Conservation (phyloP, 768 basidiomycete species). For the Coprinopsis cinerea region DNA sequence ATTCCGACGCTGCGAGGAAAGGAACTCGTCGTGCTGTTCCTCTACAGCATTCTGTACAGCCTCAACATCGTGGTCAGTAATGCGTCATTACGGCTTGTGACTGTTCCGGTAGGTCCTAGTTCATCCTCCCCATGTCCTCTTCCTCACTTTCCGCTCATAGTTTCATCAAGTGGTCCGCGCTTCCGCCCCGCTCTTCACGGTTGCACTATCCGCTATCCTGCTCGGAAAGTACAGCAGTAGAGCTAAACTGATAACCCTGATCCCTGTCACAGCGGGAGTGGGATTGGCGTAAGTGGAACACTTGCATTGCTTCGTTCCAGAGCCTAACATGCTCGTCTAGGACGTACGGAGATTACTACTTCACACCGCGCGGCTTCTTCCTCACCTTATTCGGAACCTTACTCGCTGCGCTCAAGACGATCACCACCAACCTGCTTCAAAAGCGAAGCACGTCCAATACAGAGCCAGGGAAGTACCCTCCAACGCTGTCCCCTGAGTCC, state of each 20-base stretch:
- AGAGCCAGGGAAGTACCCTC: not conserved
- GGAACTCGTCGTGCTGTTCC: constrained; percentile 62
- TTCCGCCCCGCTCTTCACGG: constrained; percentile 88
- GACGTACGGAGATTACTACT: constrained; percentile 95
- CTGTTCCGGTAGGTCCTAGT: constrained; percentile 63
- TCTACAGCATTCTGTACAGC: constrained; percentile 90
- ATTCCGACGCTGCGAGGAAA: constrained; percentile 31
- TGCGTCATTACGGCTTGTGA: constrained; percentile 82
- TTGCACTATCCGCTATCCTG: constrained; percentile 67
- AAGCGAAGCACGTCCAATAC: constrained; percentile 1
- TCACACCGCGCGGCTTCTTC: constrained; percentile 76
- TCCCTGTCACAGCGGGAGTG: constrained; percentile 87
- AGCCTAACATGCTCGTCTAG: constrained; percentile 18
- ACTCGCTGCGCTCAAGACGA: constrained; percentile 90
- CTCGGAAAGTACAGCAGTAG: constrained; percentile 55
- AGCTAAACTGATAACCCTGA: constrained; percentile 62
- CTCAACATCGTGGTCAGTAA: constrained; percentile 96
- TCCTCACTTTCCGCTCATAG: constrained; percentile 32
- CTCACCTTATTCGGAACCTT: constrained; percentile 88
- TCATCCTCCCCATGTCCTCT: constrained; percentile 14
- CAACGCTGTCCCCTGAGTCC: not conserved
- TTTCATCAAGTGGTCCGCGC: constrained; percentile 98
- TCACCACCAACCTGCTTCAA: constrained; percentile 77
- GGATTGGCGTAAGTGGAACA: constrained; percentile 71
- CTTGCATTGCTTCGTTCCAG: not conserved